Base-by-base conservation (phyloP, 2,329 filamentous ascomycete species). In the Cylindrodendrum hubeiense region DNA sequence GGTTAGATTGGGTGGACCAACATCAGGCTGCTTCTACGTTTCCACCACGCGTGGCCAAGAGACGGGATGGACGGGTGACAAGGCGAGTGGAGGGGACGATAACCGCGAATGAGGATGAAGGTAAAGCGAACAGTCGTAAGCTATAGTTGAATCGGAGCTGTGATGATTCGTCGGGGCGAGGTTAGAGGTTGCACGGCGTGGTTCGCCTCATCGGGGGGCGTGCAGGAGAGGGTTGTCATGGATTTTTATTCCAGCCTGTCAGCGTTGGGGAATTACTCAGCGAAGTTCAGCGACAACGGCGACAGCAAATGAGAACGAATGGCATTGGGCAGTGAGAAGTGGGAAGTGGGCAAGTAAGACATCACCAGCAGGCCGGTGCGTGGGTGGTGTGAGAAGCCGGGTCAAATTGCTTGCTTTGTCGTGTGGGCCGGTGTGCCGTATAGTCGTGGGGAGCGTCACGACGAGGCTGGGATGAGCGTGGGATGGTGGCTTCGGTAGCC, bases 191-290 rank as follows among this genome's bases (percentile, higher is more conserved):
- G 63, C 58, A 67, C 65, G 55, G 68, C 56, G 65, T 46, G 56
- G 58, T 68, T 50, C 55, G 67, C 58, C 51, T 72, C 52, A 63
- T 66, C 46, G 57, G 56, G 69, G 71, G 65, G 69, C 59, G 72
- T 73, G 73, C 60, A 66, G 57, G 46, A 59, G 67, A 59, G 61
- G 60, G 63, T 33, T 59, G 69, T 71, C 68, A 66, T 63, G 58
- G 64, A 70, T 52, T 46, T 60, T 34, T 33, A 50, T 47, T 47
- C 34, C 61, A 73, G 69, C 78, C 78, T 79, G 72, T 79, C 70
- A 79, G 72, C 74, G 72, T 71, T 47, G 54, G 71, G 73, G 54
- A 76, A 79, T 79, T 79, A 79, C 76, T 79, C 77, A 79, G 77
- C 77, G 67, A 50, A 33, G 59, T 49, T 67, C 52, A 69, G 46